Conservation (phyloP, 768 basidiomycete species). For the Tylopilus rubrobrunneus region DNA sequence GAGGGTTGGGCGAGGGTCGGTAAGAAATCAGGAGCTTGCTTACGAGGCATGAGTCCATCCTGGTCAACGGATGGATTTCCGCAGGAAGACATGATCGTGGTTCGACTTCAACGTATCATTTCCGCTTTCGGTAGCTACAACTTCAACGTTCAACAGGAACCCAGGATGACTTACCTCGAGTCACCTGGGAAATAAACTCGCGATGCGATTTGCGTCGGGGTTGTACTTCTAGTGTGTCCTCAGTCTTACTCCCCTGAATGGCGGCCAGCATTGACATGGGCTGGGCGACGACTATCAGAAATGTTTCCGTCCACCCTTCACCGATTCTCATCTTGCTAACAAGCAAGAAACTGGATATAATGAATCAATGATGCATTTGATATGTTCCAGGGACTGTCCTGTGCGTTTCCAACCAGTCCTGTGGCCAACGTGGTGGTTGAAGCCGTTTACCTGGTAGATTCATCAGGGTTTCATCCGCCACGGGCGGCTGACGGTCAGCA, state of each 20-base stretch:
- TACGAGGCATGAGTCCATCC: conserved; percentile 68
- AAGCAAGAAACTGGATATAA: no score
- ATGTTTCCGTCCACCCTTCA: neutral
- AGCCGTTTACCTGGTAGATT: neutral
- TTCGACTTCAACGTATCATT: neutral
- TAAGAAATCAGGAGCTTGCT: conserved; percentile 19
- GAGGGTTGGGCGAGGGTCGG: neutral
- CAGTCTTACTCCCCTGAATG: no score
- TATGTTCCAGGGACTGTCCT: neutral
- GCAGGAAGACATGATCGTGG: conserved; percentile 44
- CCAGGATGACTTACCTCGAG: no score
- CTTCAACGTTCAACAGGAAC: no score
- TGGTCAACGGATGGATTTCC: conserved; percentile 58
- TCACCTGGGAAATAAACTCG: no score
- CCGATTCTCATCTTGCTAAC: no score
- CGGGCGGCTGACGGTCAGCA: conserved; percentile 15
- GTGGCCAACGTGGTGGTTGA: neutral
- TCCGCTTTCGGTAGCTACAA: conserved; percentile 2
- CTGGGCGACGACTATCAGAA: neutral
- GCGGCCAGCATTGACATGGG: no score
- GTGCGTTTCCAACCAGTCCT: conserved; percentile 7
- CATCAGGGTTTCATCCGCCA: neutral
- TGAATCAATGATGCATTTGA: no score
- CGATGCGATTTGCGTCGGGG: no score
- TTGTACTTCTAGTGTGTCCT: no score